Evolutionary conservation across 805 yeast genomes (phyloP), one percentile per base, ranked within the genome.

Genomic region (Myxozyma udenii): DNA sequence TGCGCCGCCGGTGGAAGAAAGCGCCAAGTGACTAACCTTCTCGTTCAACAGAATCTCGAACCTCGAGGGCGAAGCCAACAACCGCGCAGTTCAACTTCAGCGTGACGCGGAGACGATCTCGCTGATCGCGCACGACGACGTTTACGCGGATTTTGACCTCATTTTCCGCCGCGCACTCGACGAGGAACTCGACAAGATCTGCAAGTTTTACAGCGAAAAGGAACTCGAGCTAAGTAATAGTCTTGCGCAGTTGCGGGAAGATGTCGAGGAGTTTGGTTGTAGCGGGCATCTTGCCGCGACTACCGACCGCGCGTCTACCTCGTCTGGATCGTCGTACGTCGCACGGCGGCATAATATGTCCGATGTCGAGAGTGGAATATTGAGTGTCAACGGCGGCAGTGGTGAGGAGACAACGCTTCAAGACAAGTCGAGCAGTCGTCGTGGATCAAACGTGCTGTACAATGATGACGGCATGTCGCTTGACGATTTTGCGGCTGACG

Each of bases 141-240:
- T 68, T 4, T 64, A 56, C 3, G 65, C 68, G 2, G 81, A 80
- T 52, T 82, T 87, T 4, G 70, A 77, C 1, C 69, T 68, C 18
- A 79, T 80, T n/a, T 91, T 90, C 62, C 62, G 72, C 1, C 75
- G 80, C 18, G 91, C 93, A 1, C 72, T 93, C 53, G 88, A 91
- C 66, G 77, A 78, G 6, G 98, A 93, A 68, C 71, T 87, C 58
- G 67, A 65, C 46, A 87, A 88, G 66, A 81, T 93, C 44, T 90
- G 88, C 67, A 74, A 71, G 42, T 93, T 93, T 64, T 93, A 81
- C 68, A 70, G 70, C 38, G 70, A 73, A 26, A 89, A 85, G 61
- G 95, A 90, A 66, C 70, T 67, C n/a, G 76, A 75, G 38, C 73
- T 81, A 3, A 76, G 69, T 54, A 69, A 66, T 24, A 80, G 76